These are phyloP conservation scores for Candida pseudocylindracea DNA, from an alignment of 1,139 yeast genomes.

Conservation along the genomic window DNA sequence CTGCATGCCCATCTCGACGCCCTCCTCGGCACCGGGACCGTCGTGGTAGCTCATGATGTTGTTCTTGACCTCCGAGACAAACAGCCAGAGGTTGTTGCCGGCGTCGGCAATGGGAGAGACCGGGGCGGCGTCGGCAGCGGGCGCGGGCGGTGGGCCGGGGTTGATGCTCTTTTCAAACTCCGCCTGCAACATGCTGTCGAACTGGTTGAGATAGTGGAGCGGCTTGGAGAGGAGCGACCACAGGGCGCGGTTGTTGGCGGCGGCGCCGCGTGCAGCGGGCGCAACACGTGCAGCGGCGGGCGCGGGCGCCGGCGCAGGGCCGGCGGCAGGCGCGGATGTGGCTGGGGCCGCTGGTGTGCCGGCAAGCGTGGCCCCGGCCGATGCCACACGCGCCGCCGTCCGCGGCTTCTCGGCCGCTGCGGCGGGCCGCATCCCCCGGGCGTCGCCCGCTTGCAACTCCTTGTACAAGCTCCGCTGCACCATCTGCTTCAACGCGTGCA, in stretches of 20 bases:
- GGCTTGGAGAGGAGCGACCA: constrained; percentile 31
- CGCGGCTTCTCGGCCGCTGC: background rate
- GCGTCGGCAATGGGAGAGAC: no score
- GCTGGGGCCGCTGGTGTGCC: no score
- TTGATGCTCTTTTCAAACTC: constrained; percentile 27
- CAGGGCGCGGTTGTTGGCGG: constrained; percentile 6
- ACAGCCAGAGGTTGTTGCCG: constrained; percentile 12
- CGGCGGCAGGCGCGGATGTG: no score
- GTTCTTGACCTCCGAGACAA: constrained; percentile 18
- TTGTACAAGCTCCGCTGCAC: constrained; percentile 17
- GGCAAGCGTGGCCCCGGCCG: no score
- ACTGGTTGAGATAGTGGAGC: constrained; percentile 37
- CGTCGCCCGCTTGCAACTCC: no score
- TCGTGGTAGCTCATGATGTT: constrained; percentile 1
- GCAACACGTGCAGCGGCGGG: no score
- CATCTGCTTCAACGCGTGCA: constrained; percentile 20
- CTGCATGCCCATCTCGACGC: background rate
- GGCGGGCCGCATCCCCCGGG: no score
- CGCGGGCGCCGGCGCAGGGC: no score
- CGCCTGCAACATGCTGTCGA: constrained; percentile 42
- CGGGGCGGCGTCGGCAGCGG: no score
- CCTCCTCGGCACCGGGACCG: background rate
- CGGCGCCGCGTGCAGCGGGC: background rate
- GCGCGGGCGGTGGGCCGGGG: no score
- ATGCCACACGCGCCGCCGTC: no score